Evolutionary conservation across 2,329 filamentous ascomycete genomes (phyloP), one percentile per base, ranked within the genome.

Genomic region (Ceratocystis eucalypticola): DNA sequence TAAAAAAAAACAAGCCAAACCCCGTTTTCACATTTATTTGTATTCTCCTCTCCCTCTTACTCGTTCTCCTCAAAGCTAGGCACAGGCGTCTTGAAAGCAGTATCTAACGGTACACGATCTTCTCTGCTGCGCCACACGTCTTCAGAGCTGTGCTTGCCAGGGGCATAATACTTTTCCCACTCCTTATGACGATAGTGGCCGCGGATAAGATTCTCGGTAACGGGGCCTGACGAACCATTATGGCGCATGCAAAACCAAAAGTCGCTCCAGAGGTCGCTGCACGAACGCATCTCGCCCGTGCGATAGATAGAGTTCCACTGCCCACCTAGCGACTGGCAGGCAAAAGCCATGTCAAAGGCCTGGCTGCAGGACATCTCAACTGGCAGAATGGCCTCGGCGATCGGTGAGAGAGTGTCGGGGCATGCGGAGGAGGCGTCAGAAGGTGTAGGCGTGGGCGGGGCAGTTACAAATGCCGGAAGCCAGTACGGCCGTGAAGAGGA

Each of bases 161-260:
- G 75, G 17, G 76, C 84, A 20, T 65, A 65, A 75, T 91, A 88
- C 74, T 85, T 88, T 48, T 82, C 82, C 69, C 79, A 76, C 72
- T 84, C 81, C 75, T 86, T 88, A 70, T 82, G 80, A 69, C 84
- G 80, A 76, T 92, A 90, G 75, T 87, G 84, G 61, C 84, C 84
- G 68, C 80, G 79, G 66, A 95, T 81, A 71, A 81, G 80, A 64
- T 79, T 81, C 68, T 82, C 84, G 70, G 84, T 77, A 55, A 80
- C 76, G 28, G 83, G 81, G 0, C 80, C 75, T 72, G 85, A 85
- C 1, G 82, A 81, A 72, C 88, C 86, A 30, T 67, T 67, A 46
- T 86, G 86, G 70, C 89, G 86, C 92, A 97, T 96, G 80, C 94
- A 99, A 78, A 96, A 93, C 89, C 92, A 96, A 76, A 96, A 97